phyloP scores from a whole-genome alignment of 1,139 yeast genomes.

The Blastobotrys indianensis region DNA sequence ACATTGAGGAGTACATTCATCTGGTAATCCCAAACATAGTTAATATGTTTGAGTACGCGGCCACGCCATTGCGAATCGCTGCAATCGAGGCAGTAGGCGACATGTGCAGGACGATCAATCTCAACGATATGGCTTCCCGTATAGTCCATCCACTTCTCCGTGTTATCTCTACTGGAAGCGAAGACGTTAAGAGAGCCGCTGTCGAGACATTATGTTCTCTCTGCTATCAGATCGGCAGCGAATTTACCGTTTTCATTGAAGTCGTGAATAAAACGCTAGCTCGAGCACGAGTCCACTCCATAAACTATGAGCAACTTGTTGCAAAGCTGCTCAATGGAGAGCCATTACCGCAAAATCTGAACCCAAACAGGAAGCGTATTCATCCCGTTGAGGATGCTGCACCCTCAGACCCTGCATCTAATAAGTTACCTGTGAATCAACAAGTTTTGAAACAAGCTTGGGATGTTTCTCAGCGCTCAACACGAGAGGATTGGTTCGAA shows the following conservation, averaged over 20 bases:
- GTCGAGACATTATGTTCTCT: conserved; percentile 79
- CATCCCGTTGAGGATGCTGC: conserved; percentile 47
- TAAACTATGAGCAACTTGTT: conserved; percentile 75
- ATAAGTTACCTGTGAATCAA: conserved; percentile 76
- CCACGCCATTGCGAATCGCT: conserved; percentile 52
- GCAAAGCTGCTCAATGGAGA: conserved; percentile 79
- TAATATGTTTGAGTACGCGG: conserved; percentile 68
- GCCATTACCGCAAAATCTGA: conserved; percentile 73
- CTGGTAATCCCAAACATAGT: conserved; percentile 81
- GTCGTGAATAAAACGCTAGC: conserved; percentile 68
- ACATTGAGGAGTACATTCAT: conserved; percentile 83
- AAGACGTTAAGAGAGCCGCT: conserved; percentile 58
- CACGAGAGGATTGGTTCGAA: conserved; percentile 96
- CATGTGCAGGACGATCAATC: conserved; percentile 62
- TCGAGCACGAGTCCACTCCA: conserved; percentile 59
- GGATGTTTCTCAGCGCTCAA: conserved; percentile 86
- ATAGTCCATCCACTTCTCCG: conserved; percentile 82
- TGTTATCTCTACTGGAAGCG: conserved; percentile 48
- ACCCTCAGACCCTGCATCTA: conserved; percentile 63
- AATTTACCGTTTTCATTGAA: conserved; percentile 83
- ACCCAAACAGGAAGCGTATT: conserved; percentile 42
- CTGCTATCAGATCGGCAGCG: conserved; percentile 74
- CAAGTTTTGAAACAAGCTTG: conserved; percentile 74
- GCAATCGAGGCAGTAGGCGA: conserved; percentile 85
- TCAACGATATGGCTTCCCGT: conserved; percentile 86